Base-by-base conservation (phyloP, 306 rosid genomes). In the Glycyrrhiza uralensis region DNA sequence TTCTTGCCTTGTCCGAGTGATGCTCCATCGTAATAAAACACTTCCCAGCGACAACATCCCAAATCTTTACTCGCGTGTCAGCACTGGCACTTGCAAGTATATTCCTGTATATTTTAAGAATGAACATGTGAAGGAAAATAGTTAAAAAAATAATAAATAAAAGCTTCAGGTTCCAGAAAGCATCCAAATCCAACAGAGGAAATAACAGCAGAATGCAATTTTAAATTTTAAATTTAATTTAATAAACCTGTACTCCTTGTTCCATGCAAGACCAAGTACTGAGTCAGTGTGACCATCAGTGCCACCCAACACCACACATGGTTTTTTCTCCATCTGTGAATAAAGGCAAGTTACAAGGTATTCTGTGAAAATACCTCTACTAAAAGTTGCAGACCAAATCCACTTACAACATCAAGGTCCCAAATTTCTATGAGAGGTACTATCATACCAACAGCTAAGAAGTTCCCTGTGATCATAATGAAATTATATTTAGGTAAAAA, bases 261-360 rank as follows among this genome's bases (percentile, higher is more conserved):
- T 92, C 97, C 97, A 92, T 71, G 96, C 94, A 83, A 92, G 97
- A 60, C 94, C 93, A 15, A 92, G 90, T 30, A 92, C 94, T 0
- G 97, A 83, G 72, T 86, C 92, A 20, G 84, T 89, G 87, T 92
- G 97, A 68, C 97, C n/a, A n/a, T 60, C 72, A 74, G 75, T 54
- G 56, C 97, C 97, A 22, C 96, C 97, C 63, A 92, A 74, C 41
- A 84, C 68, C 33, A 66, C 58, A 39, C 80, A 87, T 54, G 97
- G 97, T 78, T 87, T 82, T 35, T 87, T 90, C 64, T 82, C 93
- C 76, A 84, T 79, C 96, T 91, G 85, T 38, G 74, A 69, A 58
- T 41, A 65, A 65, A 36, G 33, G 50, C 65, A 19, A 18, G 45
- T 54, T 45, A 46, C 20, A 41, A 19, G 17, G 60, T 44, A 75